Percentiles rank a stretch among this genome's conserved stretches.
These are phyloP conservation scores for Ottelia alismoides DNA, from an alignment of 106 monocot species.

Conservation along the genomic window DNA sequence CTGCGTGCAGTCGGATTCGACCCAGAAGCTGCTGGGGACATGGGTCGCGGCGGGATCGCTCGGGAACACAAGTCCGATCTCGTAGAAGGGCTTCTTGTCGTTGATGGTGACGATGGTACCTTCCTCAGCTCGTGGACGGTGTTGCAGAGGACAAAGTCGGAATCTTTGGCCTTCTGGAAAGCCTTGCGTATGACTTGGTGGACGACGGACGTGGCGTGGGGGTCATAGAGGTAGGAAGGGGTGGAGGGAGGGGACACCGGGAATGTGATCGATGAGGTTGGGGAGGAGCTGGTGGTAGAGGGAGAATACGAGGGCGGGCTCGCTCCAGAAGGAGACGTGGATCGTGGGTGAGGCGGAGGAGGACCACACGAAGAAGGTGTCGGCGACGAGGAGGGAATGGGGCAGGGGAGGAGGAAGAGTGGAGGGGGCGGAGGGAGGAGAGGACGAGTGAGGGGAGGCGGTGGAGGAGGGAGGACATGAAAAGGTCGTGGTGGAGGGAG, in stretches of 20 bases:
- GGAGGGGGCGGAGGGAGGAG: conserved; percentile 12
- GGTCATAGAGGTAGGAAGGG: conserved; percentile 62
- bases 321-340: conserved; percentile 73
- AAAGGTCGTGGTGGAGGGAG: conserved; percentile 37
- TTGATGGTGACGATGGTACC: conserved; percentile 27
- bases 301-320: conserved; percentile 60
- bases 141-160: conserved; percentile 56
- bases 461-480: conserved; percentile 29
- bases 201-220: conserved; percentile 16
- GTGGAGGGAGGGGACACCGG: conserved; percentile 41
- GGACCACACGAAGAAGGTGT: conserved; percentile 83
- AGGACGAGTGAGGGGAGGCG: conserved; percentile 31
- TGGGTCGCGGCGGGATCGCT: conserved; percentile 12
- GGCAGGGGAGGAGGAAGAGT: background rate
- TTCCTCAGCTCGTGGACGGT: conserved; percentile 57
- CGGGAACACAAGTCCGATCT: conserved; percentile 53
- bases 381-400: conserved; percentile 40
- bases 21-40: conserved; percentile 55
- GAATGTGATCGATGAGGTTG: conserved; percentile 56
- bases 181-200: conserved; percentile 61
- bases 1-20: conserved; percentile 52
- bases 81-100: conserved; percentile 40
- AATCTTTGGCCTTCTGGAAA: conserved; percentile 36
- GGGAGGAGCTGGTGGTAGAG: conserved; percentile 62
- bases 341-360: conserved; percentile 23